Percentiles rank a stretch among this genome's conserved stretches.
phyloP scores from a whole-genome alignment of 1,284 basidiomycete genomes.

The Inonotus obliquus region DNA sequence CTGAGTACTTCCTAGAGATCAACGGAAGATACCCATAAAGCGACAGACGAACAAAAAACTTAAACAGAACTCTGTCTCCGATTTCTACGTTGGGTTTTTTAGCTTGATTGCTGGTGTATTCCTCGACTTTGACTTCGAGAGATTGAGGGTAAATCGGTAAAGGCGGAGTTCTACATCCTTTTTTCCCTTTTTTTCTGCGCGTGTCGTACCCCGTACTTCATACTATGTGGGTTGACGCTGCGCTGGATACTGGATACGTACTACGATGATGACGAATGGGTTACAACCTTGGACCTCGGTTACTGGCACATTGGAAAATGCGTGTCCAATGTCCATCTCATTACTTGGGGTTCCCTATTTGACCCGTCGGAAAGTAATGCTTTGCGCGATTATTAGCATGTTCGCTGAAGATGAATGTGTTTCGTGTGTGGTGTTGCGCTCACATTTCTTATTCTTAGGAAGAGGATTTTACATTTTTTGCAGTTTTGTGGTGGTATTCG shows the following conservation, averaged over 20 bases:
- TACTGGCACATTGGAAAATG: neutral
- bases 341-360: neutral
- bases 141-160: constrained; percentile 32
- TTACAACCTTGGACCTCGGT: too few species aligned
- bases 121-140: too few species aligned
- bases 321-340: neutral
- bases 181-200: constrained; percentile 11
- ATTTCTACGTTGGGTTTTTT: too few species aligned
- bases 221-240: neutral
- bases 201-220: neutral
- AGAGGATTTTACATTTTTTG: too few species aligned
- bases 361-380: neutral
- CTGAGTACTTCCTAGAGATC: constrained; percentile 34
- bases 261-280: neutral
- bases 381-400: constrained; percentile 29
- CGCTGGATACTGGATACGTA: neutral
- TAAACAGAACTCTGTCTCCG: constrained; percentile 25
- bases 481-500: too few species aligned
- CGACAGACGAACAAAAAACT: constrained; percentile 36
- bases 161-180: constrained; percentile 40
- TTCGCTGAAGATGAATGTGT: constrained; percentile 30
- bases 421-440: constrained; percentile 40
- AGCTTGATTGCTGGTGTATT: constrained; percentile 31
- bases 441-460: too few species aligned
- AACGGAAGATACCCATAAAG: constrained; percentile 42